Percentiles rank a stretch among this genome's conserved stretches.
These are phyloP conservation scores for Aspergillus arachidicola DNA, from an alignment of 2,329 filamentous ascomycete genomes.

Conservation along the genomic window DNA sequence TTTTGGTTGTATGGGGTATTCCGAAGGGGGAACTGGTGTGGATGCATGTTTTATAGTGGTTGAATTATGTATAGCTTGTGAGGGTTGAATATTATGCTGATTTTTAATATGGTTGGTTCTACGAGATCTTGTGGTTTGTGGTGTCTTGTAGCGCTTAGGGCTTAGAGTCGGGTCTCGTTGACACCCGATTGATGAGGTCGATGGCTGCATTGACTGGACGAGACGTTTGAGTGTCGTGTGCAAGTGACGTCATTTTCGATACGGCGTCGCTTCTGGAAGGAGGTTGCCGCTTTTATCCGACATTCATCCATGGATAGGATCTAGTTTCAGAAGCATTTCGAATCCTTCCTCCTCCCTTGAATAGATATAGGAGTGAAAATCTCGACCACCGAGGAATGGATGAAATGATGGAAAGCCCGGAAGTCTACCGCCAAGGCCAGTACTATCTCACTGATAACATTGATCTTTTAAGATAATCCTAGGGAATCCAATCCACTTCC, in stretches of 20 bases:
- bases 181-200: neutral
- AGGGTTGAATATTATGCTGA: neutral
- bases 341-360: neutral
- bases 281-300: conserved; percentile 2
- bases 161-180: neutral
- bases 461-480: neutral
- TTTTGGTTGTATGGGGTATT: neutral
- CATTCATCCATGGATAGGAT: neutral
- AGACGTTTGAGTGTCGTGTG: neutral
- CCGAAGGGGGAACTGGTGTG: neutral
- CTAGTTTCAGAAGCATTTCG: no score
- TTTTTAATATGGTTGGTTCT: neutral
- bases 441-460: neutral
- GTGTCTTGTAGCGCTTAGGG: neutral
- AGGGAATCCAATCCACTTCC: neutral
- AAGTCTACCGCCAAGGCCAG: neutral
- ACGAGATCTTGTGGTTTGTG: neutral
- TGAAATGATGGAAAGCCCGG: neutral
- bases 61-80: neutral
- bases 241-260: neutral
- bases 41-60: neutral
- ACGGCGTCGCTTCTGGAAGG: neutral
- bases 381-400: neutral
- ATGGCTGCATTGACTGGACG: neutral
- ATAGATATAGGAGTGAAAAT: neutral